Evolutionary conservation across 2,329 filamentous ascomycete species (phyloP).

Genomic region (Phyllosticta paracitricarpa): DNA sequence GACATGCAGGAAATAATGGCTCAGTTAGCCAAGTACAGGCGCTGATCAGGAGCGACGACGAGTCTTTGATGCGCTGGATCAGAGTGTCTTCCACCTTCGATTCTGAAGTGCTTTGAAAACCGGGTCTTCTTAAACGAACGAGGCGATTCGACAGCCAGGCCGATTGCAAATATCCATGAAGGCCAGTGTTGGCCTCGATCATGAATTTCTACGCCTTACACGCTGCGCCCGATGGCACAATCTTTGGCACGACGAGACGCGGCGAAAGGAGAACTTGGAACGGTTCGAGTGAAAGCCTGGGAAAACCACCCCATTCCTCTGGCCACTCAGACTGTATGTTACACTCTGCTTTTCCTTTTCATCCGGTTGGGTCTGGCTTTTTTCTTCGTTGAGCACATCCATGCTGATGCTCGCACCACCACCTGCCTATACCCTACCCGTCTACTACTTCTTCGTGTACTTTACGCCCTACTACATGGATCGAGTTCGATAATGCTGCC

Average conservation of each 20-base stretch:
- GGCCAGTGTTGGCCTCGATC: not conserved
- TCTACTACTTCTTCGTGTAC: not conserved
- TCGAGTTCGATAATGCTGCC: not conserved
- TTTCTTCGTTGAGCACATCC: not conserved
- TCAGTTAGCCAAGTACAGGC: constrained; percentile 55
- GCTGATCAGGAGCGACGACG: constrained; percentile 27
- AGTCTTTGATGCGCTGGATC: constrained; percentile 30
- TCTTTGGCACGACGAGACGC: not conserved
- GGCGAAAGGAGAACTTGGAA: not conserved
- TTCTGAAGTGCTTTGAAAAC: not conserved
- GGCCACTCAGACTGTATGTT: not conserved
- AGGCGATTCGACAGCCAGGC: not conserved
- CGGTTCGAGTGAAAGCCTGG: not conserved
- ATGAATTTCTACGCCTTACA: not conserved
- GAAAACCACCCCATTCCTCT: not conserved
- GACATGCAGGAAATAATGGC: constrained; percentile 66
- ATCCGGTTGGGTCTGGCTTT: not conserved
- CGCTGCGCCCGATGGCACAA: not conserved
- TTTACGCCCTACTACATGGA: not conserved
- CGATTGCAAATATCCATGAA: not conserved
- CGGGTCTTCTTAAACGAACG: too few relatives aligned
- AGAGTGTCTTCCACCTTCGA: not conserved
- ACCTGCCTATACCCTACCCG: not conserved
- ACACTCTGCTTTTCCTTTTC: not conserved
- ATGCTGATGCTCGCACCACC: not conserved